Evolutionary conservation across 108 stramenopile species (phyloP).

Genomic region (Skeletonema costatum): DNA sequence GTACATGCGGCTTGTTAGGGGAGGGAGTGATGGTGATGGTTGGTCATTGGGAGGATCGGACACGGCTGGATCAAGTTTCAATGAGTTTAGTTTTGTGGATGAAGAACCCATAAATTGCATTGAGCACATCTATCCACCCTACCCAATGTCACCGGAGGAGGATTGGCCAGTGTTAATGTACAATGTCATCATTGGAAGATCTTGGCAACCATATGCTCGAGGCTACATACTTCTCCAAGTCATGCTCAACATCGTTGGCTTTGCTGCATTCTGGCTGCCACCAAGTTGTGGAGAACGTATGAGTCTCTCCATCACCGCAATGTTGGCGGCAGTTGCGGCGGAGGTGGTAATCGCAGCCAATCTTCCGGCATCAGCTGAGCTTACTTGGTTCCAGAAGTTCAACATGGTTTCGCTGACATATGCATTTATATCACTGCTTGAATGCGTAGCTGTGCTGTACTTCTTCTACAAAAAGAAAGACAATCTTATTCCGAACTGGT

Average conservation of each 20-base stretch:
- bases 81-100: conserved; percentile 28
- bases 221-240: conserved; percentile 38
- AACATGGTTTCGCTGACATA: conserved; percentile 13
- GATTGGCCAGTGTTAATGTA: conserved; percentile 55
- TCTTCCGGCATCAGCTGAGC: conserved; percentile 30
- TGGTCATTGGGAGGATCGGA: neutral
- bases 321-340: conserved; percentile 50
- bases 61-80: conserved; percentile 49
- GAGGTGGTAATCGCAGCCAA: conserved; percentile 42
- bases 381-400: conserved; percentile 52
- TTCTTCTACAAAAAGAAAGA: neutral
- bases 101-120: conserved; percentile 1
- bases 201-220: conserved; percentile 54
- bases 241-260: conserved; percentile 39
- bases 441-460: neutral
- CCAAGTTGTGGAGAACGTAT: conserved; percentile 51
- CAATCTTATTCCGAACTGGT: neutral
- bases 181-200: conserved; percentile 27
- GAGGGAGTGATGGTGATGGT: conserved; percentile 18
- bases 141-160: conserved; percentile 23
- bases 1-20: conserved; percentile 26
- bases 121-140: conserved; percentile 35
- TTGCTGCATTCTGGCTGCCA: conserved; percentile 51
- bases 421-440: conserved; percentile 34
- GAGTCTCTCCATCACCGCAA: conserved; percentile 47